Conservation (phyloP, 176 grass and related monocot genomes). For the Avena eriantha region DNA sequence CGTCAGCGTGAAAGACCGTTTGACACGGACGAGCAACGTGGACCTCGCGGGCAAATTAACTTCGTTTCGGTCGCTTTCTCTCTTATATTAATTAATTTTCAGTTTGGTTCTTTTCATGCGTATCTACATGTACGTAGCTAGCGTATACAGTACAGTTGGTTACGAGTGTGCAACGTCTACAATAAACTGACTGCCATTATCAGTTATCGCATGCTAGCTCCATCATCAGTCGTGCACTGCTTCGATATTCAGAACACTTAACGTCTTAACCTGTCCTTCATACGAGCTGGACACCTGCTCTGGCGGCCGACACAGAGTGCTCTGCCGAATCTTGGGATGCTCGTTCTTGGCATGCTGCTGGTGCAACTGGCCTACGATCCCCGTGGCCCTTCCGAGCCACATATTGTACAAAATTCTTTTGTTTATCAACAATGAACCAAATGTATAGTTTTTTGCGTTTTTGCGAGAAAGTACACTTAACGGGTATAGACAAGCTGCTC, state of each 20-base stretch:
- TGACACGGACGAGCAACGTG: not conserved
- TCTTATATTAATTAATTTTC: not conserved
- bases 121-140: not conserved
- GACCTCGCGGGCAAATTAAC: not conserved
- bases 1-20: not conserved
- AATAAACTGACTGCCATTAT: not conserved
- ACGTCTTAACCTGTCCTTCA: no score
- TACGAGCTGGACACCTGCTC: no score
- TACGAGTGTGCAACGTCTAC: not conserved
- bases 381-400: no score
- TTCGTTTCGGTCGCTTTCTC: not conserved
- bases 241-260: not conserved
- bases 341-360: no score
- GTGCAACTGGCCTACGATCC: no score
- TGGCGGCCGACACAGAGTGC: no score
- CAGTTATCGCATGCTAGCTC: not conserved
- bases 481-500: not conserved
- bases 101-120: not conserved
- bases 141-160: not conserved
- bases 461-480: no score
- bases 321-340: no score
- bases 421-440: no score
- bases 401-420: no score
- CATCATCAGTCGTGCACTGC: not conserved
- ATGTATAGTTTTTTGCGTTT: no score